phyloP scores from a whole-genome alignment of 2,329 filamentous ascomycete species.

The Colletotrichum navitas region DNA sequence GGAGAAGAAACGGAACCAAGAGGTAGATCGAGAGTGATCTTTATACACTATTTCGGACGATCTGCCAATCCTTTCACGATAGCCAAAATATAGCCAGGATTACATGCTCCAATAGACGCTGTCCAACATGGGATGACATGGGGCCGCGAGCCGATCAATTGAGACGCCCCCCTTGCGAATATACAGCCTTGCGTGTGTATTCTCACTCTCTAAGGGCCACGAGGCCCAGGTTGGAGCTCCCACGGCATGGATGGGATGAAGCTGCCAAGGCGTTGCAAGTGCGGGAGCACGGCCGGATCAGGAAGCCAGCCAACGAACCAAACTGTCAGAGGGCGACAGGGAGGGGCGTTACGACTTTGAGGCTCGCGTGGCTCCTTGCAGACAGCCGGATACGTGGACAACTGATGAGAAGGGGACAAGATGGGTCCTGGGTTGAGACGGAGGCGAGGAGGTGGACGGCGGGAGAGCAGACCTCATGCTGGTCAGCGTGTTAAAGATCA shows the following conservation, averaged over 20 bases:
- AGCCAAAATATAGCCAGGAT: background rate
- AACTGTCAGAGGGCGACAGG: constrained; percentile 19
- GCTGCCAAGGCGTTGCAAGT: constrained; percentile 41
- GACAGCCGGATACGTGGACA: background rate
- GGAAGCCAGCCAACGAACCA: constrained; percentile 22
- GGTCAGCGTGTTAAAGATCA: background rate
- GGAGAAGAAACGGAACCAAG: constrained; percentile 5
- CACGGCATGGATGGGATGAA: constrained; percentile 36
- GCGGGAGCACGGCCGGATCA: constrained; percentile 21
- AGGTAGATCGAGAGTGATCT: constrained; percentile 37
- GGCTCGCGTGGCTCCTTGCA: constrained; percentile 24
- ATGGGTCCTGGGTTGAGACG: constrained; percentile 28
- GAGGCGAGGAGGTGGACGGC: background rate
- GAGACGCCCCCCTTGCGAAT: constrained; percentile 22
- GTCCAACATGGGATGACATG: constrained; percentile 33
- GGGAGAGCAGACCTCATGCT: background rate
- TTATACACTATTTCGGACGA: constrained; percentile 37
- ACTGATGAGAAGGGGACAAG: background rate
- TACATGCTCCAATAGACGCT: background rate
- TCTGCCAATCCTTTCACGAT: constrained; percentile 19
- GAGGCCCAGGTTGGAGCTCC: constrained; percentile 14
- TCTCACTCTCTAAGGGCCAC: background rate
- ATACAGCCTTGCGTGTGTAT: background rate
- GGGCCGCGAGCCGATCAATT: constrained; percentile 22
- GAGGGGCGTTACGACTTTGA: constrained; percentile 27